A percentile compares a stretch with the other conserved stretches of the same genome.
phyloP scores from a whole-genome alignment of 805 yeast genomes.

The Wickerhamiella galacta region DNA sequence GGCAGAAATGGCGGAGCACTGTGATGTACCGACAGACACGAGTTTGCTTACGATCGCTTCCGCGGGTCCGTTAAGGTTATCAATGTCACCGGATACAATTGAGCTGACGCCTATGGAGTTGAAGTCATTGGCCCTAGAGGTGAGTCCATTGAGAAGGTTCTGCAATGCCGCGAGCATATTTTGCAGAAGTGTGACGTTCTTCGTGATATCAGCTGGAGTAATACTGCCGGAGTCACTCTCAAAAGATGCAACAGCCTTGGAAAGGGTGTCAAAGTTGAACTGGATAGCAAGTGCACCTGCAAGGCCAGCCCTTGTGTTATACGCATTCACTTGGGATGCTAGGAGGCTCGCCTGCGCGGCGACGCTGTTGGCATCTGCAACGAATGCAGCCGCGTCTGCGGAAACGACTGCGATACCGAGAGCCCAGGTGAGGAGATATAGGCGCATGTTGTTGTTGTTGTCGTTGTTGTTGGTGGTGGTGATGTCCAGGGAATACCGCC shows the following conservation, averaged over 20 bases:
- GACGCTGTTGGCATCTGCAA: constrained; percentile 9
- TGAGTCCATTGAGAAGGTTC: constrained; percentile 12
- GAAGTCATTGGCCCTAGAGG: constrained; percentile 16
- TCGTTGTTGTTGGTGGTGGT: too few species aligned
- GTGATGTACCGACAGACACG: constrained; percentile 9
- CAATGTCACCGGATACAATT: constrained; percentile 15
- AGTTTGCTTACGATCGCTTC: constrained; percentile 10
- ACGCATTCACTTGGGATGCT: constrained; percentile 6
- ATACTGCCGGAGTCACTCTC: constrained; percentile 1
- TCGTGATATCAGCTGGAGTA: too few species aligned
- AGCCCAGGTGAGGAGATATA: too few species aligned
- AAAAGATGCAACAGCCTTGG: constrained; percentile 2
- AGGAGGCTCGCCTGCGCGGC: constrained; percentile 10
- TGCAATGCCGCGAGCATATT: constrained; percentile 9
- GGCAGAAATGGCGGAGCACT: constrained; percentile 6
- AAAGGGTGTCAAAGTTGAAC: constrained; percentile 6
- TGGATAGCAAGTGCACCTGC: constrained; percentile 19
- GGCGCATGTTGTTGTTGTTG: too few species aligned
- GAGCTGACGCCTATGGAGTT: constrained; percentile 11
- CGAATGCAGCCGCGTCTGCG: too few species aligned
- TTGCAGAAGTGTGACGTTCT: too few species aligned
- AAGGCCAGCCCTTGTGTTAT: constrained; percentile 12
- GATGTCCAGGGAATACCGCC: too few species aligned
- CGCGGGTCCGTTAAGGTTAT: constrained; percentile 12
- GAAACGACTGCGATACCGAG: too few species aligned